phyloP scores from a whole-genome alignment of 345 rosid species.

The Citrus hindsii region DNA sequence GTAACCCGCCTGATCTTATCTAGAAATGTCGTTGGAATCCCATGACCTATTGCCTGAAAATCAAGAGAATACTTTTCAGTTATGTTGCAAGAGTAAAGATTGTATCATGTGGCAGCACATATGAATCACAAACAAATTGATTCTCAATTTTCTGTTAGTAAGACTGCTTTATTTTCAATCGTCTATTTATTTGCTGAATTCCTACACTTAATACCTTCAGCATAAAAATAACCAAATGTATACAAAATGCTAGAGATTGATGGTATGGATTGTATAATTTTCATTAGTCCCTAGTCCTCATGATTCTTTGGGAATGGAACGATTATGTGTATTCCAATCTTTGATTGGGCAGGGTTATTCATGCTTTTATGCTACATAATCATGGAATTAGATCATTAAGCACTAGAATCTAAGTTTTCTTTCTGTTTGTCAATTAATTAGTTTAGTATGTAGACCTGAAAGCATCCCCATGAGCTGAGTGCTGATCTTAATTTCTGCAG shows the following conservation, averaged over 20 bases:
- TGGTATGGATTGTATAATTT: not conserved
- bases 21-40: constrained; percentile 34
- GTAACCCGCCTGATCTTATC: constrained; percentile 28
- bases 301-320: not conserved
- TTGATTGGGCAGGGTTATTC: not conserved
- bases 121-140: not conserved
- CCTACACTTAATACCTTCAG: not conserved
- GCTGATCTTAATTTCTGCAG: constrained; percentile 43
- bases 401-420: not conserved
- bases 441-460: constrained; percentile 26
- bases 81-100: not conserved
- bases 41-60: constrained; percentile 51
- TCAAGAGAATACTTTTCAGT: not conserved
- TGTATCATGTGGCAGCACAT: not conserved
- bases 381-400: not conserved
- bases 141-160: not conserved
- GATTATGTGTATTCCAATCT: not conserved
- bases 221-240: not conserved
- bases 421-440: not conserved
- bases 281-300: not conserved
- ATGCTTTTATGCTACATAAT: not conserved
- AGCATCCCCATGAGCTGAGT: constrained; percentile 53
- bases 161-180: not conserved
- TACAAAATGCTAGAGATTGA: no score
- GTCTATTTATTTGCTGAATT: not conserved